phyloP scores from a whole-genome alignment of 306 rosid species.

The Castanea crenata region DNA sequence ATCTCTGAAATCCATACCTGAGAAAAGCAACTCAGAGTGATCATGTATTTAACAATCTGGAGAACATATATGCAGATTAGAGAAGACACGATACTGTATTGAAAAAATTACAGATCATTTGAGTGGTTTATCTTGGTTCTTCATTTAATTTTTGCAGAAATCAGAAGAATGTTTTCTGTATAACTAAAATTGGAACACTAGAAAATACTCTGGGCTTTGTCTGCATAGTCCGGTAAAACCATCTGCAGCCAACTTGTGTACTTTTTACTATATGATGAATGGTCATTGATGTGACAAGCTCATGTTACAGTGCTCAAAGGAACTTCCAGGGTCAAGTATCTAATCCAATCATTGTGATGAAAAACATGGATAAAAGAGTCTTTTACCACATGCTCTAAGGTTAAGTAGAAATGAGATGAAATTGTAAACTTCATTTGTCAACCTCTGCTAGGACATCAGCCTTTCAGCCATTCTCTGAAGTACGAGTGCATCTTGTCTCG shows the following conservation, averaged over 20 bases:
- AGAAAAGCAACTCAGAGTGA: not conserved
- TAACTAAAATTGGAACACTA: not conserved
- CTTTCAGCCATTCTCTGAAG: constrained; percentile 47
- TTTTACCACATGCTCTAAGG: not conserved
- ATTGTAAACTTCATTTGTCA: not conserved
- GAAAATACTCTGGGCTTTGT: not conserved
- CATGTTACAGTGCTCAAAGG: not conserved
- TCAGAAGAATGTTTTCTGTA: not conserved
- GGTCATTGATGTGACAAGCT: not conserved
- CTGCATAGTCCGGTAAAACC: not conserved
- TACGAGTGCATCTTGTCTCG: constrained; percentile 59
- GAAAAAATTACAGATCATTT: not conserved
- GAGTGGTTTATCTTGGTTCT: not conserved
- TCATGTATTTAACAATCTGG: not conserved
- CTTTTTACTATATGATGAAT: not conserved
- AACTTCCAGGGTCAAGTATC: not conserved
- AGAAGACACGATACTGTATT: not conserved
- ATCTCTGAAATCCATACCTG: not conserved
- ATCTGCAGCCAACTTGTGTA: not conserved
- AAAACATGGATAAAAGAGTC: not conserved
- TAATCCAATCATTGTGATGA: not conserved
- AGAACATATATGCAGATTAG: not conserved
- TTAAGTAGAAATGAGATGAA: not conserved
- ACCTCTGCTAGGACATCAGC: constrained; percentile 8
- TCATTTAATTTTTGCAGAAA: not conserved